Conservation (phyloP, 2,329 filamentous ascomycete species). For the Talaromyces funiculosus region DNA sequence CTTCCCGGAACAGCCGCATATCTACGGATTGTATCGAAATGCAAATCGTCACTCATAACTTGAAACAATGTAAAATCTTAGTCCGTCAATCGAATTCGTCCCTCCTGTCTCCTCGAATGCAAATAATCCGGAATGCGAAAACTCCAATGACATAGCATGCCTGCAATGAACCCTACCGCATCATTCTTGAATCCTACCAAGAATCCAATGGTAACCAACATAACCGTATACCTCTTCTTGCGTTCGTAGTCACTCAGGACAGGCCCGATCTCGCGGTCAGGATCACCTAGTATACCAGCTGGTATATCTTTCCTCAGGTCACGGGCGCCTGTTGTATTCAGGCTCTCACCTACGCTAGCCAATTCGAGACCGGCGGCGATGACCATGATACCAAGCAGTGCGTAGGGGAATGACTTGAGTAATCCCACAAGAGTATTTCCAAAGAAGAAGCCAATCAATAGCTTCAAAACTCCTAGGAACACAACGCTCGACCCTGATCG, state of each 20-base stretch:
- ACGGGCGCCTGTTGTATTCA: conserved; percentile 68
- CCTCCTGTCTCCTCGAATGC: conserved; percentile 24
- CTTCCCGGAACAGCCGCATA: neutral
- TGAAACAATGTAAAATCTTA: neutral
- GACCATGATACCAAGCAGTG: conserved; percentile 79
- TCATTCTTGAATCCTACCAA: conserved; percentile 86
- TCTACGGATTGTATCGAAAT: neutral
- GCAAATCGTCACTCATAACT: neutral
- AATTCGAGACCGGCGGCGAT: conserved; percentile 84
- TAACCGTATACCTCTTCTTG: conserved; percentile 74
- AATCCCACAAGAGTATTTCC: conserved; percentile 68
- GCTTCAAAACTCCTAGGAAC: conserved; percentile 68
- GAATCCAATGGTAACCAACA: conserved; percentile 79
- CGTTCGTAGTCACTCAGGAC: conserved; percentile 61
- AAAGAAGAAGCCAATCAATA: conserved; percentile 68
- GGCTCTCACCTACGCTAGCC: conserved; percentile 73
- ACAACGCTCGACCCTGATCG: conserved; percentile 80
- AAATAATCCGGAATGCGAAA: conserved; percentile 44
- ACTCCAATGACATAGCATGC: conserved; percentile 70
- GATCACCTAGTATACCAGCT: conserved; percentile 21
- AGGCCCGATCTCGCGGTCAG: conserved; percentile 32
- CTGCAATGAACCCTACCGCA: conserved; percentile 76
- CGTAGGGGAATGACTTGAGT: conserved; percentile 66
- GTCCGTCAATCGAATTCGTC: conserved; percentile 23
- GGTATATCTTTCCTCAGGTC: conserved; percentile 42